Conservation (phyloP, 2,329 filamentous ascomycete genomes). For the Byssochlamys sp. region DNA sequence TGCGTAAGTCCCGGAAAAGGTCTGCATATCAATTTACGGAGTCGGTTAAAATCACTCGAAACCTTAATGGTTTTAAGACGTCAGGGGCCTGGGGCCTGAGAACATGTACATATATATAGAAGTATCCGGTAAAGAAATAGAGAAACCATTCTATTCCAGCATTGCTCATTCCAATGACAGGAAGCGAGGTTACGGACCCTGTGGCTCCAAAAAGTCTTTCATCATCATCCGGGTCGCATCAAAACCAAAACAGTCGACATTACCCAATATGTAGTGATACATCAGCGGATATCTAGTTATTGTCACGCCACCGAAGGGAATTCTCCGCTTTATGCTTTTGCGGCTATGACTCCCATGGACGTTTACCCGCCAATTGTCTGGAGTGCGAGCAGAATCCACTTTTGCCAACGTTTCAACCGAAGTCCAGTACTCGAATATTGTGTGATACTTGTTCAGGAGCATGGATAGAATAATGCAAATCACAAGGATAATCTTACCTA, state of each 20-base stretch:
- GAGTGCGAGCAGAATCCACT: too few relatives aligned
- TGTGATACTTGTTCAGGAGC: too few relatives aligned
- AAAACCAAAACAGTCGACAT: neutral
- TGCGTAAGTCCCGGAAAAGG: neutral
- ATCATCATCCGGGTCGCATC: neutral
- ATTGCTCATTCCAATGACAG: neutral
- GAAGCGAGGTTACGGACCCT: neutral
- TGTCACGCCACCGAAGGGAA: too few relatives aligned
- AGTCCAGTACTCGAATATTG: too few relatives aligned
- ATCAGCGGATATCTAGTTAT: neutral
- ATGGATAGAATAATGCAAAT: too few relatives aligned
- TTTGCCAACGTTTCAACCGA: too few relatives aligned
- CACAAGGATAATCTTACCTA: too few relatives aligned
- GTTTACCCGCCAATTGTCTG: too few relatives aligned
- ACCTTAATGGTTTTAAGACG: neutral
- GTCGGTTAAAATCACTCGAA: neutral
- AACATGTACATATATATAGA: neutral
- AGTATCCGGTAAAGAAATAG: neutral
- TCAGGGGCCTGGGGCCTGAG: neutral
- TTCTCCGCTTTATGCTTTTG: too few relatives aligned
- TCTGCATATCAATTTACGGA: neutral
- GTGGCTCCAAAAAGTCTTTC: neutral
- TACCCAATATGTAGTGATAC: neutral
- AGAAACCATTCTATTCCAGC: neutral
- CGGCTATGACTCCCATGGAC: too few relatives aligned